Conservation (phyloP, 345 rosid species). For the Aquilaria malaccensis region DNA sequence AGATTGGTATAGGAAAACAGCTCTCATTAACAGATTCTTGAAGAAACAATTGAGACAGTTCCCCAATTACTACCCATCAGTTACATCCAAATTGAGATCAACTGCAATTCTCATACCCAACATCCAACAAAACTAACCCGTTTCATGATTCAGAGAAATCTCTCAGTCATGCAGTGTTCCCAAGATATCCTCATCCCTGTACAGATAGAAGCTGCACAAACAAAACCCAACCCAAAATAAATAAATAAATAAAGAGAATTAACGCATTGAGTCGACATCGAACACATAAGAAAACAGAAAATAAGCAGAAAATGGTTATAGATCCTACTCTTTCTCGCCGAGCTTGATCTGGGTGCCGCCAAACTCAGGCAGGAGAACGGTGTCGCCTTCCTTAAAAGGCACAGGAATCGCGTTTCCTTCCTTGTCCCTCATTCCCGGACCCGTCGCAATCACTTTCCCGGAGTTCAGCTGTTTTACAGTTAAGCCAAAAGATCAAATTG, state of each 20-base stretch:
- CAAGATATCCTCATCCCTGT: slow-evolving; percentile 75
- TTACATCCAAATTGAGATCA: slow-evolving; percentile 1
- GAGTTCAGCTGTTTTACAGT: slow-evolving; percentile 54
- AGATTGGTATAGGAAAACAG: neutral
- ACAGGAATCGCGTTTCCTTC: slow-evolving; percentile 62
- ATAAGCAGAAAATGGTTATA: neutral
- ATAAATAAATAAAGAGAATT: neutral
- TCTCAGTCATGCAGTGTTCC: slow-evolving; percentile 62
- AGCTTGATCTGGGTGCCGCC: slow-evolving; percentile 80
- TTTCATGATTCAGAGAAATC: neutral
- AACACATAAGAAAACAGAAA: neutral
- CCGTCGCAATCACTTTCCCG: slow-evolving; percentile 69
- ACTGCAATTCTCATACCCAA: neutral
- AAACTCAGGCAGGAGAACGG: slow-evolving; percentile 78
- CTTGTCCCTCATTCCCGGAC: slow-evolving; percentile 54
- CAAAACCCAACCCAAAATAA: neutral
- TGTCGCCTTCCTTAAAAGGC: slow-evolving; percentile 77
- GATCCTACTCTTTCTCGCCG: slow-evolving; percentile 65
- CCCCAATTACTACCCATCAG: neutral
- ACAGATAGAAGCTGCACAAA: slow-evolving; percentile 51
- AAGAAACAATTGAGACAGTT: neutral
- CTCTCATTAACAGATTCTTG: neutral
- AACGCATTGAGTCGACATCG: neutral
- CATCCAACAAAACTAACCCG: neutral
- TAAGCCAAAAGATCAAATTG: neutral